Evolutionary conservation across 345 rosid species (phyloP), one percentile per base, ranked within the genome.

Genomic region (Trapa bicornis): DNA sequence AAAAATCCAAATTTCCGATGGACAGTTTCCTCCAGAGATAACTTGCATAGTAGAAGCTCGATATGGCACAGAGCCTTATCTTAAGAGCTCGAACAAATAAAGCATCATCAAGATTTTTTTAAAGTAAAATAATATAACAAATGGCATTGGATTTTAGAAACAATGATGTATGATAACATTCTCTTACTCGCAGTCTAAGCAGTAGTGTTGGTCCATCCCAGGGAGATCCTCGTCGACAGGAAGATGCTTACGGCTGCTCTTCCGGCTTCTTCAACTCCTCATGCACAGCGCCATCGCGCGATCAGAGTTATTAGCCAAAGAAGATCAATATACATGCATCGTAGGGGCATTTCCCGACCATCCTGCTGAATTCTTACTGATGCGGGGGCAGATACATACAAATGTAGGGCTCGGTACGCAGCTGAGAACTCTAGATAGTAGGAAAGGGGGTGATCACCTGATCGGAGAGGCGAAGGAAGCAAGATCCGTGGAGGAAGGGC

Each of bases 131-230:
- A 22, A 22, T 22, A 22, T 22, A 22, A 22, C 29, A 22, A 22
- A 22, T 22, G 29, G 29, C 29, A 22, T 22, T 22, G 29, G 29
- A 22, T 22, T 22, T 22, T 22, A n/a, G 22, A 38, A 66, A 13
- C 9, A 45, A 29, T 36, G 37, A 4, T 22, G 29, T 22, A 22
- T 22, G 41, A 48, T 42, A 47, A 42, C n/a, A 66, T 45, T 37
- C 22, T 43, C 64, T 72, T 75, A 94, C 99, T 95, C 97, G 94
- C 99, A 95, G 80, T 85, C 93, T 47, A 89, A 72, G 84, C 99
- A 95, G 75, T 91, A 95, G 78, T 77, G 86, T 68, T 95, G 99
- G 3, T 97, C 99, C 99, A 95, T 95, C 50, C 97, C 99, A 65
- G 99, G 99, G 65, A 91, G 85, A 67, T 95, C 96, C 70, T 89